phyloP scores from a whole-genome alignment of 305 asterid species.

The Fraxinus velutina region DNA sequence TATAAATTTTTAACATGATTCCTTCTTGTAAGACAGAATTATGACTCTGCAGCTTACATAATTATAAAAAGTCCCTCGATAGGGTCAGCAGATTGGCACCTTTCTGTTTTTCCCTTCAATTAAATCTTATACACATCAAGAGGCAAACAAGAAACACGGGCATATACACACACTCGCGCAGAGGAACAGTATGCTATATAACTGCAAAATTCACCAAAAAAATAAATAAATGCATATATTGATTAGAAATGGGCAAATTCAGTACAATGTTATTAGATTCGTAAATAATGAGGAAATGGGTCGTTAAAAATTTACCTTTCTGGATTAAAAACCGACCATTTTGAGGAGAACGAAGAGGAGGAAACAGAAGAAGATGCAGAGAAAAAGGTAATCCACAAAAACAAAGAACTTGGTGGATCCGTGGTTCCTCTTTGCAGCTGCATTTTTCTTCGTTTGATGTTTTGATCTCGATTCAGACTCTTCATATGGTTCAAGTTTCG shows the following conservation, averaged over 20 bases:
- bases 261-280: not conserved
- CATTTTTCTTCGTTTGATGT: slow-evolving; percentile 15
- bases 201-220: not conserved
- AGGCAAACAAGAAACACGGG: not conserved
- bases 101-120: not conserved
- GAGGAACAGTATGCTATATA: not conserved
- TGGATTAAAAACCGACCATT: slow-evolving; percentile 30
- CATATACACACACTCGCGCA: not conserved
- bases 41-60: not conserved
- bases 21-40: not conserved
- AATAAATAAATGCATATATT: not conserved
- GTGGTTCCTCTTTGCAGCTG: slow-evolving; percentile 30
- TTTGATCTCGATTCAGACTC: slow-evolving; percentile 12
- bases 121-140: not conserved
- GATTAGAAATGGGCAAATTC: not conserved
- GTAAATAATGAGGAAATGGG: not conserved
- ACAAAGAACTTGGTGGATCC: slow-evolving; percentile 40
- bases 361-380: slow-evolving; percentile 35
- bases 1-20: not conserved
- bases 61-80: not conserved
- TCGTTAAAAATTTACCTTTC: slow-evolving; percentile 3
- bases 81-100: not conserved
- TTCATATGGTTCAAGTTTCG: slow-evolving; percentile 22
- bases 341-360: slow-evolving; percentile 37
- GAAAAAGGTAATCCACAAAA: slow-evolving; percentile 37